Evolutionary conservation across 495 filamentous ascomycete genomes (phyloP).

Genomic region (Durotheca rogersii): DNA sequence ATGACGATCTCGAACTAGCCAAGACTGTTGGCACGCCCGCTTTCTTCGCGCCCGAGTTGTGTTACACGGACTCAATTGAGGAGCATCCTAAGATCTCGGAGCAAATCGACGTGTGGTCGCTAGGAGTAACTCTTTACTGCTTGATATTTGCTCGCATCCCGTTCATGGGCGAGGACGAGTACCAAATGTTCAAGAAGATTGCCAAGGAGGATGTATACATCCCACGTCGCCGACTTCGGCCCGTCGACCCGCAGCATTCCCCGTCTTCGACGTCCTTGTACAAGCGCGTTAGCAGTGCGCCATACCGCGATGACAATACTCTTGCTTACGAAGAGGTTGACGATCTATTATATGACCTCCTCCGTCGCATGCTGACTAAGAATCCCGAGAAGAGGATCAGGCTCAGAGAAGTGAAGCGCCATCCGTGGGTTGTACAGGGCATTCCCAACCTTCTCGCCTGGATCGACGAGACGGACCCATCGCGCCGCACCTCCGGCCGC

Average conservation of each 20-base stretch:
- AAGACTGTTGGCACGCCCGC: constrained; percentile 98
- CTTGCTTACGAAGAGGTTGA: constrained; percentile 85
- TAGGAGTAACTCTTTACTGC: constrained; percentile 94
- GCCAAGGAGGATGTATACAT: constrained; percentile 89
- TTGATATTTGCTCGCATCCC: constrained; percentile 91
- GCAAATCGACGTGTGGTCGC: constrained; percentile 93
- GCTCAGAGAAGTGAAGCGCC: constrained; percentile 88
- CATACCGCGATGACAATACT: constrained; percentile 62
- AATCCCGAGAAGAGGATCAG: constrained; percentile 85
- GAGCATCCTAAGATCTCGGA: constrained; percentile 57
- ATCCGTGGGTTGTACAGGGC: constrained; percentile 89
- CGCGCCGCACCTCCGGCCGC: constrained; percentile 73
- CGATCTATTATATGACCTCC: constrained; percentile 75
- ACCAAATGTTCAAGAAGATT: constrained; percentile 84
- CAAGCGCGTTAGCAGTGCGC: constrained; percentile 52
- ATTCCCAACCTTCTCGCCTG: constrained; percentile 73
- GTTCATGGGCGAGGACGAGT: constrained; percentile 89
- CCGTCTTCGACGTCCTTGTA: constrained; percentile 51
- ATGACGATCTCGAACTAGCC: constrained; percentile 89
- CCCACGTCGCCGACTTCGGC: constrained; percentile 73
- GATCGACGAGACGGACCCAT: constrained; percentile 93
- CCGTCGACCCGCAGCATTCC: constrained; percentile 63
- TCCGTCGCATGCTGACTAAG: constrained; percentile 81
- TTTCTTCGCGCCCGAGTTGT: constrained; percentile 98
- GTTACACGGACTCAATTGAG: constrained; percentile 66